Base-by-base conservation (phyloP, 2,329 filamentous ascomycete genomes). In the Penicillium palitans region DNA sequence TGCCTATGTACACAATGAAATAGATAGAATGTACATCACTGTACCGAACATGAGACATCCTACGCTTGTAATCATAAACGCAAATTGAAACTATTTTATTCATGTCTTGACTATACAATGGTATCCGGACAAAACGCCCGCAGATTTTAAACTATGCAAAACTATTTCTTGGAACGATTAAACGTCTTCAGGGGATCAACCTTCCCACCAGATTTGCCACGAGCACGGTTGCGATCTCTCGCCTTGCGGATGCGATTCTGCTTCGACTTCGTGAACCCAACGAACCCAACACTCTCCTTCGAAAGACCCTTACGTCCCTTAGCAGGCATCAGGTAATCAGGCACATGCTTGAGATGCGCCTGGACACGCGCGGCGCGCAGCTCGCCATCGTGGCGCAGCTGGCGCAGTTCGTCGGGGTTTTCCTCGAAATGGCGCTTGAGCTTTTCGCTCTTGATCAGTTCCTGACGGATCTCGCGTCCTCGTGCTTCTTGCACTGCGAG, bases 381-480 rank as follows among this genome's bases (percentile, higher is more conserved):
- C 74, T 97, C 93, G 39, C 88, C 88, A 72, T 99, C 95, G 72
- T 99, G 95, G 27, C 93, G 86, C 65, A 98, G 81, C 72, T 96
- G 91, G 39, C 87, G 85, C 63, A 98, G 79, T 72, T 98, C 93
- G 33, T 89, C 87, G 0, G 95, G 95, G 73, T 99, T 97, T 76
- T 99, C 95, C 72, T 98, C 95, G 70, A 98, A 99, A 80, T 98
- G 91, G 52, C 92, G 84, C 76, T 95, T 93, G 55, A 99, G 80
- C 77, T 96, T 97, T 71, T 98, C 93, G 64, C 89, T 93, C 79
- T 96, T 96, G 68, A 97, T 82, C 13, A 99, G 82, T 74, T 98
- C 95, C 73, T 93, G 87, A 54, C 91, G 85, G 57, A 99, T 83
- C 76, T 99, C 93, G 59, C 90, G 86, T 10, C 91, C 90, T 50